phyloP scores from a whole-genome alignment of 441 rosid species.

The Jatropha podagrica region DNA sequence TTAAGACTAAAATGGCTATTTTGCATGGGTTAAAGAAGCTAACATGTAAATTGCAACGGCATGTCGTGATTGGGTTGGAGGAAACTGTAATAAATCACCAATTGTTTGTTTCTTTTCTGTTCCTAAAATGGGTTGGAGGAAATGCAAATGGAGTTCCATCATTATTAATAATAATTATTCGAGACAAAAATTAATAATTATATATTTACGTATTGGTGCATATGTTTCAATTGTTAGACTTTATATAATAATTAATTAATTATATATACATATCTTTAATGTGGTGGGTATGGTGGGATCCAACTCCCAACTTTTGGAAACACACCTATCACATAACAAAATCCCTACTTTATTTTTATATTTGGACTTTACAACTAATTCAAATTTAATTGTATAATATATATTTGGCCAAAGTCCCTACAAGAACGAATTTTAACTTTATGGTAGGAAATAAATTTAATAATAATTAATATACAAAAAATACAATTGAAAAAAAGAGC shows the following conservation, averaged over 20 bases:
- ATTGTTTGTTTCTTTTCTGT: neutral
- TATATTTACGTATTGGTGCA: constrained; percentile 18
- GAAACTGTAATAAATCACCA: neutral
- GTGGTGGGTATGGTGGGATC: constrained; percentile 24
- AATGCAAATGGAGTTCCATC: constrained; percentile 12
- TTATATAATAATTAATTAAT: neutral
- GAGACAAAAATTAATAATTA: constrained; percentile 17
- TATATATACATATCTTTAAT: neutral
- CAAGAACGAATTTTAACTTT: too few species aligned
- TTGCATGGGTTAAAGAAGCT: too few species aligned
- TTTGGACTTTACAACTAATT: constrained; percentile 6
- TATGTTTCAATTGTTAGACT: constrained; percentile 18
- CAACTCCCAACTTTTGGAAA: constrained; percentile 14
- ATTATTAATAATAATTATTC: constrained; percentile 28
- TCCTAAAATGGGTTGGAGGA: neutral
- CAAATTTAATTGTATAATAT: neutral
- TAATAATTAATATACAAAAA: too few species aligned
- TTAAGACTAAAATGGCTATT: too few species aligned
- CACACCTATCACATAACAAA: neutral
- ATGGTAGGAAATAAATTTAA: too few species aligned
- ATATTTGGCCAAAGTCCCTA: neutral
- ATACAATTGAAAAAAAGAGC: too few species aligned
- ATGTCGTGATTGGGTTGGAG: too few species aligned
- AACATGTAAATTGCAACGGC: too few species aligned
- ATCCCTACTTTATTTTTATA: constrained; percentile 9